Evolutionary conservation across 345 rosid genomes (phyloP).

Genomic region (Lepidium africanum): DNA sequence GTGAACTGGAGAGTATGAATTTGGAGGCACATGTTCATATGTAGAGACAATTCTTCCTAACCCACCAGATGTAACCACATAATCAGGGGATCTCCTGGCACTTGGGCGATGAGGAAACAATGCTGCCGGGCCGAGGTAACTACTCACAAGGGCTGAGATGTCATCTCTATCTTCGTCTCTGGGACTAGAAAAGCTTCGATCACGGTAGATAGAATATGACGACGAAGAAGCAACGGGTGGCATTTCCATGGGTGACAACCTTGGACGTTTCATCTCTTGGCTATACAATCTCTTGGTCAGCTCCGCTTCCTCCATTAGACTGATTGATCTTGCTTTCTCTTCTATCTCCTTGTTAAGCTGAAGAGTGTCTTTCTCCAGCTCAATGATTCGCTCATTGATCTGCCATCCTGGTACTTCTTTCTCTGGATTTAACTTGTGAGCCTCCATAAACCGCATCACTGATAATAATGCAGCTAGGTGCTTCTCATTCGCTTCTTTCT

Average conservation of each 20-base stretch:
- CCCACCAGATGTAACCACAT: slow-evolving; percentile 9
- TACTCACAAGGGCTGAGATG: slow-evolving; percentile 34
- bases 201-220: slow-evolving; percentile 28
- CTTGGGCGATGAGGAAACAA: slow-evolving; percentile 34
- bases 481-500: slow-evolving; percentile 48
- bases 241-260: slow-evolving; percentile 31
- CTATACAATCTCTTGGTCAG: slow-evolving; percentile 22
- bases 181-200: slow-evolving; percentile 29
- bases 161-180: slow-evolving; percentile 31
- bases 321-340: slow-evolving; percentile 32
- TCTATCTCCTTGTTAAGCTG: slow-evolving; percentile 33
- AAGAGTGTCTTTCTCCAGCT: slow-evolving; percentile 46
- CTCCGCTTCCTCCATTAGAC: slow-evolving; percentile 36
- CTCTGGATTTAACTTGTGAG: slow-evolving; percentile 41
- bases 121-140: slow-evolving; percentile 33
- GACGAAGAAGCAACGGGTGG: slow-evolving; percentile 27
- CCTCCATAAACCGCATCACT: slow-evolving; percentile 45
- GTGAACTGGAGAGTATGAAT: slow-evolving; percentile 25
- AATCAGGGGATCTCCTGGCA: slow-evolving; percentile 34
- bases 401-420: slow-evolving; percentile 50
- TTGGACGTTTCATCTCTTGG: slow-evolving; percentile 46
- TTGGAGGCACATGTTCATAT: slow-evolving; percentile 15
- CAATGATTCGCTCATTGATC: slow-evolving; percentile 38
- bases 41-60: slow-evolving; percentile 12
- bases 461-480: slow-evolving; percentile 44